Evolutionary conservation across 148 eudicot species (phyloP), one percentile per base, ranked within the genome.

Genomic region (Pharnaceum exiguum): DNA sequence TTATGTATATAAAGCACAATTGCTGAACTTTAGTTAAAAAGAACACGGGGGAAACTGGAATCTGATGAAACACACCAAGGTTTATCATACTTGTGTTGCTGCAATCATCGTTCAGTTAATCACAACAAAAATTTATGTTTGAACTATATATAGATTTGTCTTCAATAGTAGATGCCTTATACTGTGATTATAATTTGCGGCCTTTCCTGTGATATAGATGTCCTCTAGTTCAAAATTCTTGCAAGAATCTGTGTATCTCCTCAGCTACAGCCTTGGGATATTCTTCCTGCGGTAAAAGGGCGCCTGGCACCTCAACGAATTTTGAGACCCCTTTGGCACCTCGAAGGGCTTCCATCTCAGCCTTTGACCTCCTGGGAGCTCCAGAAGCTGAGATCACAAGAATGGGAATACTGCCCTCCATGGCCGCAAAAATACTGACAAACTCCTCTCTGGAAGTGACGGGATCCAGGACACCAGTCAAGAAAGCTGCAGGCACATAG

Each of bases 211-310:
- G 27, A 43, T 16, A 26, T 10, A 27, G 8, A 11, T 29, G 5
- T 24, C 5, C 4, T 15, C 12, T 6, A 8, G 31, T 62, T 67
- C 62, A 62, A 39, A 75, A 76, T 61, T 93, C 91, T 28, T 67
- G 77, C 77, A 93, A 75, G 72, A 93, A 93, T 42, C 45, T 71
- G 47, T 62, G 78, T 26, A 93, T 79, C 76, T 88, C 86, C 40
- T 85, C 78, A 5, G 95, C 84, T 43, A 93, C 95, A 56, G 73
- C 54, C 51, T 31, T 52, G 10, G 96, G 99, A 71, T 81, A 93
- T 69, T 93, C 99, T 72, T 93, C 96, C 30, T 93, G 96, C 37
- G 99, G 99, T 38, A 88, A 79, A 38, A 93, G 90, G 39, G 98
- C 98, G 15, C 98, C 98, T 0, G 84, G 84, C 10, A 93, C 95